Evolutionary conservation across 2,329 filamentous ascomycete genomes (phyloP), one percentile per base, ranked within the genome.

Genomic region (Sporothrix inflata): DNA sequence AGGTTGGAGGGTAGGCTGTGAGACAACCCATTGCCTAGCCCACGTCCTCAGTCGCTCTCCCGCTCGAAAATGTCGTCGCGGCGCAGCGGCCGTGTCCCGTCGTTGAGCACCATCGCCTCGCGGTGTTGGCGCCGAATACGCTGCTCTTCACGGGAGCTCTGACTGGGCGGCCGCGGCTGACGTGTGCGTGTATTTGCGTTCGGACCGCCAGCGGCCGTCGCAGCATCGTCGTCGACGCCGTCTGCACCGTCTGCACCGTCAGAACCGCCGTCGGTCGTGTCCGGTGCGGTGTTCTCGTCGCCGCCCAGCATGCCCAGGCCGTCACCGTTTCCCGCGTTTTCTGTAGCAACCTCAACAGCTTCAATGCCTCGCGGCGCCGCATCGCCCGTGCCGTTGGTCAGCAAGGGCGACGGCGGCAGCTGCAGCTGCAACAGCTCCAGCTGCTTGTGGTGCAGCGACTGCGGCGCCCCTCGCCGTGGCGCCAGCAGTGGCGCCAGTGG

Each of bases 21-120:
- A 7, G 11, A 11, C 40, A 45, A 4, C 40, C 11, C 40, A 16
- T 45, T 1, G 19, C 34, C n/a, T 8, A 27, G 11, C 3, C 11
- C 24, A n/a, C n/a, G n/a, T n/a, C n/a, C n/a, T 74, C 70, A 83
- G 63, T 83, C 82, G 61, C 85, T 82, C 49, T 85, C 86, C 74
- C 88, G 83, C 79, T 96, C 91, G 70, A 94, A 93, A 47, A 97
- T 97, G 78, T 97, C 92, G 60, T 89, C 89, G 74, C 89, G 88
- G 4, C 88, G 89, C 60, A 97, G 80, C 1, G 92, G 91, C 42
- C 91, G 86, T 27, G 89, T 93, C n/a, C 93, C 92, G 77, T 97
- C 94, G 77, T 94, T 95, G 72, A 97, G 84, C 24, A 98, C 94
- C 88, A 98, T 94, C 4, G 94, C 94, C 82, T 97, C 94, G 75